phyloP scores from a whole-genome alignment of 352 stramenopile genomes.

The Pythium brassicae region DNA sequence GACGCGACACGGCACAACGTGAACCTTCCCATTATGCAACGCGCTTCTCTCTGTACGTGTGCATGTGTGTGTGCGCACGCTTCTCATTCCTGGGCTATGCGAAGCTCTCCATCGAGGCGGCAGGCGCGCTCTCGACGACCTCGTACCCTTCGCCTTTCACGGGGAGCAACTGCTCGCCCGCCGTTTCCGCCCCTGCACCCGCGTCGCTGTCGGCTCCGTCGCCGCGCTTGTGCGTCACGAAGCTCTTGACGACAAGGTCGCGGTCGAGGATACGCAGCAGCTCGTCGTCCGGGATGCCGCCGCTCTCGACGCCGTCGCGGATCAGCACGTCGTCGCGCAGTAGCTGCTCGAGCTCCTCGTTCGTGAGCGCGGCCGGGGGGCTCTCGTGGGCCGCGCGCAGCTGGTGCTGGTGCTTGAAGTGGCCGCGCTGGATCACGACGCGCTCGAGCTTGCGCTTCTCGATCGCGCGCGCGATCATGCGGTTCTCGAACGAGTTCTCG shows the following conservation, averaged over 20 bases:
- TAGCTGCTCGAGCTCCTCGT: slow-evolving; percentile 69
- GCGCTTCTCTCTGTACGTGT: neutral
- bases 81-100: slow-evolving; percentile 22
- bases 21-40: neutral
- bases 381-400: slow-evolving; percentile 19
- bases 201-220: slow-evolving; percentile 8
- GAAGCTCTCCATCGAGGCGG: slow-evolving; percentile 71
- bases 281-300: slow-evolving; percentile 64
- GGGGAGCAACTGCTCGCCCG: slow-evolving; percentile 24
- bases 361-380: slow-evolving; percentile 44
- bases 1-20: too few species aligned
- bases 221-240: slow-evolving; percentile 39
- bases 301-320: slow-evolving; percentile 65
- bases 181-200: too few species aligned
- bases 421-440: slow-evolving; percentile 82
- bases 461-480: slow-evolving; percentile 89
- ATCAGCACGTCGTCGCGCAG: slow-evolving; percentile 73
- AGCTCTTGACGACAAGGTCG: slow-evolving; percentile 69
- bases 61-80: too few species aligned
- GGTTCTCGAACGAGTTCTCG: slow-evolving; percentile 93
- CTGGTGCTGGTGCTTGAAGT: slow-evolving; percentile 60
- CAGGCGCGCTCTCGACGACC: slow-evolving; percentile 55
- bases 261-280: slow-evolving; percentile 63
- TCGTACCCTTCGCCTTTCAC: slow-evolving; percentile 72
- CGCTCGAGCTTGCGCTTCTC: slow-evolving; percentile 91